phyloP scores from a whole-genome alignment of 331 rosid species.

The Malus hybrid region DNA sequence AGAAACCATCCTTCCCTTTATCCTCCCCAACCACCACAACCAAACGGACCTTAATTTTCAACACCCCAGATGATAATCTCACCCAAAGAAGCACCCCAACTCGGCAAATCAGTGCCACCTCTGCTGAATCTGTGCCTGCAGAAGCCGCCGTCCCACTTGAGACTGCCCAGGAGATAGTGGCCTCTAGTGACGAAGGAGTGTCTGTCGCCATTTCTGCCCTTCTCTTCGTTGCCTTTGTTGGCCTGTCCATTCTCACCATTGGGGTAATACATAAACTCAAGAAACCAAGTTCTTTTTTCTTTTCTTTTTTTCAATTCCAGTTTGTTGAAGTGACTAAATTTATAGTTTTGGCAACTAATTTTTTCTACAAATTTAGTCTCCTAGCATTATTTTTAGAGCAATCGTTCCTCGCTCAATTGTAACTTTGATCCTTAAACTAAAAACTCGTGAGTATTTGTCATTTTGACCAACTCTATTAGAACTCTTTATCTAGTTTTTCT shows the following conservation, averaged over 20 bases:
- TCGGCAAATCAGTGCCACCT: conserved; percentile 26
- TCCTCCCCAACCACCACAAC: conserved; percentile 12
- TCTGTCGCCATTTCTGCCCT: conserved; percentile 45
- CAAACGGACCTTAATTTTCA: conserved; percentile 13
- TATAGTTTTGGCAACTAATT: not conserved
- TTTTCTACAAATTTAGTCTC: no score
- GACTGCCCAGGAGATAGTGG: conserved; percentile 41
- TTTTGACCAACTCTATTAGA: no score
- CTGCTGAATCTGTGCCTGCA: conserved; percentile 30
- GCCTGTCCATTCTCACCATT: conserved; percentile 56
- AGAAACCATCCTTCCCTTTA: conserved; percentile 9
- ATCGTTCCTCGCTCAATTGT: no score
- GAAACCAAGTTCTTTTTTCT: not conserved
- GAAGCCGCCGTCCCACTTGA: conserved; percentile 34
- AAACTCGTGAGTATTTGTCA: no score
- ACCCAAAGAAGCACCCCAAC: conserved; percentile 5
- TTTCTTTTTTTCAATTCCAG: not conserved
- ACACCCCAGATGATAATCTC: conserved; percentile 12
- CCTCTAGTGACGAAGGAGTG: conserved; percentile 32
- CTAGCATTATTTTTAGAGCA: no score
- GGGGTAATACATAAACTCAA: conserved; percentile 45
- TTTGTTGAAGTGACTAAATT: not conserved
- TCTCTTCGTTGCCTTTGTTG: conserved; percentile 68
- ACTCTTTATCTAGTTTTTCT: no score
- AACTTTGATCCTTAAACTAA: no score